Percentiles rank a stretch among this genome's conserved stretches.
Evolutionary conservation across 1,139 yeast genomes (phyloP).

Genomic region (Groenewaldozyma sp.): DNA sequence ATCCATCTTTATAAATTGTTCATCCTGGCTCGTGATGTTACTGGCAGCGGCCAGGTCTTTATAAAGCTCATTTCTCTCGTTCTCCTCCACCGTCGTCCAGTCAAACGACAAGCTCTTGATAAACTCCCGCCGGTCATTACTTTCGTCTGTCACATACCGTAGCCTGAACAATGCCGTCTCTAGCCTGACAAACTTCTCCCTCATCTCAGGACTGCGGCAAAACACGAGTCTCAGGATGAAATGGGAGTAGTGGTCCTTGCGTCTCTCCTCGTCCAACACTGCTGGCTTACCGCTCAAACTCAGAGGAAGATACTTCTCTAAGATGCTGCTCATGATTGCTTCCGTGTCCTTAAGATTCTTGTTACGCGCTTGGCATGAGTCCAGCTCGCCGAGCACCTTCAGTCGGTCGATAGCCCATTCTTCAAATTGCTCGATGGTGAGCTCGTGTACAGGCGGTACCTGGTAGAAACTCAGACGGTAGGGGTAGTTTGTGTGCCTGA

Average conservation of each 20-base stretch:
- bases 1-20: constrained; percentile 56
- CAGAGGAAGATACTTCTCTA: constrained; percentile 60
- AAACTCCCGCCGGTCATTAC: constrained; percentile 64
- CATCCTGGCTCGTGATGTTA: background rate
- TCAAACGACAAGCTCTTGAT: constrained; percentile 44
- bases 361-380: constrained; percentile 60
- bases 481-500: constrained; percentile 34
- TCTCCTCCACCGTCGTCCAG: constrained; percentile 60
- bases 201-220: constrained; percentile 74
- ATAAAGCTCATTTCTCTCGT: constrained; percentile 48
- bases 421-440: constrained; percentile 87
- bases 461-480: constrained; percentile 57
- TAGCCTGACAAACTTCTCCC: constrained; percentile 66
- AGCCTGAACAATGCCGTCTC: constrained; percentile 69
- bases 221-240: constrained; percentile 80
- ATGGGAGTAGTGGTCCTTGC: constrained; percentile 89
- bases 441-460: constrained; percentile 70
- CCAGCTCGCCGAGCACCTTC: constrained; percentile 74
- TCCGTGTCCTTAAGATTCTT: constrained; percentile 60
- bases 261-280: constrained; percentile 42
- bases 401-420: constrained; percentile 91
- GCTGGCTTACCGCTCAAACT: constrained; percentile 21
- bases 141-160: constrained; percentile 57
- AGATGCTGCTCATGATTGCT: constrained; percentile 50
- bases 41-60: constrained; percentile 40